These are phyloP conservation scores for Claviceps capensis DNA, from an alignment of 2,329 filamentous ascomycete genomes.

Conservation along the genomic window DNA sequence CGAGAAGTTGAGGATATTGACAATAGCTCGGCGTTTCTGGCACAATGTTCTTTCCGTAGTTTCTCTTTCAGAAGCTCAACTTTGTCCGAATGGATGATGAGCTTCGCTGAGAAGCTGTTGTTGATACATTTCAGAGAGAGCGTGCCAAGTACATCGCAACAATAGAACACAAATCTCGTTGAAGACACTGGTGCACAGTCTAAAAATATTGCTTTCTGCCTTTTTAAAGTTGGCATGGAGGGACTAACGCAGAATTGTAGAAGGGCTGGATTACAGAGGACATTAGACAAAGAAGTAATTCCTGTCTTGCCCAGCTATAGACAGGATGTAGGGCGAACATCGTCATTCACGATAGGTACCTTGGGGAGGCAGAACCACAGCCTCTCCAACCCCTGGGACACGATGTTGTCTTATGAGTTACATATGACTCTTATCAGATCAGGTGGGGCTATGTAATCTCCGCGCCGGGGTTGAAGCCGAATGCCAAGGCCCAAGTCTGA, in stretches of 20 bases:
- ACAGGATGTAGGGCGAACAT: too few relatives aligned
- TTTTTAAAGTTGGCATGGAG: too few relatives aligned
- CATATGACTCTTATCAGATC: neutral
- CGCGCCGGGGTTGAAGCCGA: neutral
- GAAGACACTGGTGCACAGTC: too few relatives aligned
- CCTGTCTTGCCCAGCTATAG: too few relatives aligned
- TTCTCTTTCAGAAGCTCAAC: neutral
- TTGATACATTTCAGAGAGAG: too few relatives aligned
- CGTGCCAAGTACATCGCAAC: neutral
- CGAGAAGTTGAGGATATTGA: neutral
- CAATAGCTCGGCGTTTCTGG: slow-evolving; percentile 2
- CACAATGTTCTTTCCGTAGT: neutral
- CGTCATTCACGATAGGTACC: too few relatives aligned
- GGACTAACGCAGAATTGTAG: too few relatives aligned
- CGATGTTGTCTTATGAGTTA: neutral
- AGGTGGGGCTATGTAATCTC: neutral
- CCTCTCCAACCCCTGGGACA: neutral
- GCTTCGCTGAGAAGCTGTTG: neutral
- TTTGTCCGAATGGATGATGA: neutral
- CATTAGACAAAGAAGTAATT: too few relatives aligned
- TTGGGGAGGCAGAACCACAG: neutral
- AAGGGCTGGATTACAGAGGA: too few relatives aligned
- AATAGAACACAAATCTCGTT: too few relatives aligned
- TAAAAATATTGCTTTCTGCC: too few relatives aligned
- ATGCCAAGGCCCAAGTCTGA: neutral